Conservation (phyloP, 805 yeast species). For the Saccharomycopsis selenospora region DNA sequence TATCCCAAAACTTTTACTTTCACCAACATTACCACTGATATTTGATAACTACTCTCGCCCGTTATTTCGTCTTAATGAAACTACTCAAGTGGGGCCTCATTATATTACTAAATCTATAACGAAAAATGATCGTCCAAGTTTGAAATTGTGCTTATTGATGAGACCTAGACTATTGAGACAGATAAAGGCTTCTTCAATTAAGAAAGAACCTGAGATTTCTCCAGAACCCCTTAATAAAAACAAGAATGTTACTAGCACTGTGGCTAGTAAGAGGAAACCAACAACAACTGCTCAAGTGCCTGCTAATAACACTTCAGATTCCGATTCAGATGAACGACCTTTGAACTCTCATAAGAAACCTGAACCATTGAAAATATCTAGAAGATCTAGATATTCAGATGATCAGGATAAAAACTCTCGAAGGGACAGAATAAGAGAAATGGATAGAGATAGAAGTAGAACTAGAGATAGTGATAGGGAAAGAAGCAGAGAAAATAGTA, state of each 20-base stretch:
- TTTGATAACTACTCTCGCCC: background rate
- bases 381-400: background rate
- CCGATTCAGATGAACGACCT: constrained; percentile 10
- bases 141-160: constrained; percentile 7
- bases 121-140: background rate
- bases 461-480: background rate
- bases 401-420: background rate
- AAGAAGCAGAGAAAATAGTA: constrained; percentile 1
- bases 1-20: constrained; percentile 14
- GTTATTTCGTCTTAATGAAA: background rate
- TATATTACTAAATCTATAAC: background rate
- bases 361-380: background rate
- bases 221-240: background rate
- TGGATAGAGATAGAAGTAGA: background rate
- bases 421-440: background rate
- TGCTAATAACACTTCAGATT: constrained; percentile 3
- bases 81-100: constrained; percentile 4
- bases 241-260: background rate
- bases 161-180: constrained; percentile 9
- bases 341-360: background rate
- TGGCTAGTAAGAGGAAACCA: background rate
- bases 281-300: background rate
- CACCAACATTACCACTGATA: constrained; percentile 14
- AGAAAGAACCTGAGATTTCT: background rate
- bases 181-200: background rate